Conservation (phyloP, 257 asterid species). For the Solanum rostratum region DNA sequence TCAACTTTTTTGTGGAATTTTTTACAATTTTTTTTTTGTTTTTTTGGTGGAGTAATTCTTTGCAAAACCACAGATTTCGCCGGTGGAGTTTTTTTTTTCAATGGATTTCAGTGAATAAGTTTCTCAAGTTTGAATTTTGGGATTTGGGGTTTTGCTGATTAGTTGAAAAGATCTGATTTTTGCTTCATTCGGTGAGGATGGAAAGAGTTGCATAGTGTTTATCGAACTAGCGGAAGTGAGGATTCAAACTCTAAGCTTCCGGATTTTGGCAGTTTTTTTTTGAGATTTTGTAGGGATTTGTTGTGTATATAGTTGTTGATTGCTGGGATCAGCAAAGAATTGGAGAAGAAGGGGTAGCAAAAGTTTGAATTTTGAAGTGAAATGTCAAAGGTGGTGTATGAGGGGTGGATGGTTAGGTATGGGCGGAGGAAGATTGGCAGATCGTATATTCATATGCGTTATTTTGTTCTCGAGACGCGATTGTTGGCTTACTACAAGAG, state of each 20-base stretch:
- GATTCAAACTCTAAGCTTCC: neutral
- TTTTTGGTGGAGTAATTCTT: neutral
- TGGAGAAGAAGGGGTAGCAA: neutral
- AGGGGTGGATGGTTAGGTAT: conserved; percentile 96
- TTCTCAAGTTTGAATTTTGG: neutral
- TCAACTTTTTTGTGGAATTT: neutral
- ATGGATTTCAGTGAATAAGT: neutral
- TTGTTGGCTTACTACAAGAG: conserved; percentile 81
- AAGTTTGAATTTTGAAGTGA: neutral
- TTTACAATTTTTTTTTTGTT: neutral
- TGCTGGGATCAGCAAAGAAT: neutral
- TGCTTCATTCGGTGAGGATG: neutral
- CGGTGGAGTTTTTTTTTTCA: neutral
- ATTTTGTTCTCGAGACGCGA: conserved; percentile 73
- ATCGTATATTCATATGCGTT: conserved; percentile 81
- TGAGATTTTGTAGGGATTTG: neutral
- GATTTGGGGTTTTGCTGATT: neutral
- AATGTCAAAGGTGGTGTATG: conserved; percentile 72
- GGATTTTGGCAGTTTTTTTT: neutral
- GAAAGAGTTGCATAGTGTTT: neutral
- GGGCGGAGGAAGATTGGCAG: conserved; percentile 89
- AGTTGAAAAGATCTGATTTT: neutral
- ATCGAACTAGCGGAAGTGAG: neutral
- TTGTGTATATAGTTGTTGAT: neutral
- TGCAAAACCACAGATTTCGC: neutral